These are phyloP conservation scores for Trichosporon ovoides DNA, from an alignment of 1,284 basidiomycete genomes.

Conservation along the genomic window DNA sequence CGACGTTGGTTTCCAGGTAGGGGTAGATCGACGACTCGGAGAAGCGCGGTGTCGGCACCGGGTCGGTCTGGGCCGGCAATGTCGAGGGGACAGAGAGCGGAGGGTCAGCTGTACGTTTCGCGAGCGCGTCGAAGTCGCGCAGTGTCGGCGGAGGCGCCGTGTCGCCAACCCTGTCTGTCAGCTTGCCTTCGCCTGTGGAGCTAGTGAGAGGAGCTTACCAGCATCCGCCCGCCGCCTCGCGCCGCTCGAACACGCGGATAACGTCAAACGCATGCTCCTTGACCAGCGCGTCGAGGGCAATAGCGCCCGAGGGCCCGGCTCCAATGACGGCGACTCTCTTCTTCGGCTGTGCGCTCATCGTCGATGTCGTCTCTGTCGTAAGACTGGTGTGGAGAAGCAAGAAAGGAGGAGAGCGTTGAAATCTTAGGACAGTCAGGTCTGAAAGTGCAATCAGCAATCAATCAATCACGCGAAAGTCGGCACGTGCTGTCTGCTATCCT, in stretches of 20 bases:
- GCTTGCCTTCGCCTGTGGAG: too few species aligned
- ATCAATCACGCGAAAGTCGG: too few species aligned
- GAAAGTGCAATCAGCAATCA: too few species aligned
- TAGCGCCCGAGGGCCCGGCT: constrained; percentile 28
- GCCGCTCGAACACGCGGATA: constrained; percentile 53
- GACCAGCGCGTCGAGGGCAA: constrained; percentile 41
- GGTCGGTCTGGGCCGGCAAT: constrained; percentile 2
- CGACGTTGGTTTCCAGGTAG: constrained; percentile 16
- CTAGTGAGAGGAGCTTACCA: too few species aligned
- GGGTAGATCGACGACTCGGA: constrained; percentile 11
- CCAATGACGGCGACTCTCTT: constrained; percentile 34
- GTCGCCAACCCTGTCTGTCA: constrained; percentile 12
- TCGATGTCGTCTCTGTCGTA: too few species aligned
- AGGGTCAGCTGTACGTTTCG: constrained; percentile 6
- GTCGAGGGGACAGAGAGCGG: constrained; percentile 3
- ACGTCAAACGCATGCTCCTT: constrained; percentile 22
- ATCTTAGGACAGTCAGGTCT: too few species aligned
- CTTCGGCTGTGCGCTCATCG: constrained; percentile 9
- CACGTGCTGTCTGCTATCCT: too few species aligned
- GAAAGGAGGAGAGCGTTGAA: too few species aligned
- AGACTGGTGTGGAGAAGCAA: too few species aligned
- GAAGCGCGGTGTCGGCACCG: neutral
- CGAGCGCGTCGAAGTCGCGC: constrained; percentile 6
- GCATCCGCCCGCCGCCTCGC: constrained; percentile 51
- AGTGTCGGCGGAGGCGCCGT: neutral